Conservation (phyloP, 805 yeast species). For the Hanseniaspora nectarophila region DNA sequence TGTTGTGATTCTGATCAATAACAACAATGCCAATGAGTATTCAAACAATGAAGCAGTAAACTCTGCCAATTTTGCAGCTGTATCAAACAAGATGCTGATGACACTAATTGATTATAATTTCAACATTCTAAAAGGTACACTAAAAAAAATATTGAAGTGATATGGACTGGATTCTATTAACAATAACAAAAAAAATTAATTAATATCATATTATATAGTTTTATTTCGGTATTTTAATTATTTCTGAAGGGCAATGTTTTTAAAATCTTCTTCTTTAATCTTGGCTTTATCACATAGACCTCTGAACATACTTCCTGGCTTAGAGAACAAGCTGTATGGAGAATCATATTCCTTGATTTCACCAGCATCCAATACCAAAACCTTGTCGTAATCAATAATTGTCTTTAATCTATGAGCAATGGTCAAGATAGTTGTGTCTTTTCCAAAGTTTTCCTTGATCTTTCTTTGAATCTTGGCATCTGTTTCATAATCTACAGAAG, state of each 20-base stretch:
- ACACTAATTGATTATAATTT: slow-evolving; percentile 84
- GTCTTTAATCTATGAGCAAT: slow-evolving; percentile 57
- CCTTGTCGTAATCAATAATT: slow-evolving; percentile 41
- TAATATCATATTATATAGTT: too few relatives aligned
- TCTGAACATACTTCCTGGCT: slow-evolving; percentile 35
- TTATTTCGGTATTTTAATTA: not conserved
- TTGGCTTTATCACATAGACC: slow-evolving; percentile 39
- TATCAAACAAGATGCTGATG: slow-evolving; percentile 24
- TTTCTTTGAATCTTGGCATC: slow-evolving; percentile 48
- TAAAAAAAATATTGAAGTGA: slow-evolving; percentile 48
- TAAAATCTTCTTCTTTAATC: slow-evolving; percentile 3
- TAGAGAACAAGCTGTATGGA: slow-evolving; percentile 35
- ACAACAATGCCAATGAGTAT: slow-evolving; percentile 36
- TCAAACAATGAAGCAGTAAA: slow-evolving; percentile 31
- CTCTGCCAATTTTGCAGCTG: not conserved
- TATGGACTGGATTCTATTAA: not conserved
- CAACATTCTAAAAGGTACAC: slow-evolving; percentile 60
- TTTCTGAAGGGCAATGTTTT: not conserved
- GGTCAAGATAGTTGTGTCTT: slow-evolving; percentile 45
- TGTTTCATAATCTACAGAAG: slow-evolving; percentile 54
- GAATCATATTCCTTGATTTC: slow-evolving; percentile 38
- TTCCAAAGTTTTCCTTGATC: slow-evolving; percentile 39
- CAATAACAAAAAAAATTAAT: not conserved
- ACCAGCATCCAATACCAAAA: slow-evolving; percentile 45
- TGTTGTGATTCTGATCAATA: slow-evolving; percentile 71